Evolutionary conservation across 805 yeast species (phyloP), one percentile per base, ranked within the genome.

Genomic region (Candida nemodendra): DNA sequence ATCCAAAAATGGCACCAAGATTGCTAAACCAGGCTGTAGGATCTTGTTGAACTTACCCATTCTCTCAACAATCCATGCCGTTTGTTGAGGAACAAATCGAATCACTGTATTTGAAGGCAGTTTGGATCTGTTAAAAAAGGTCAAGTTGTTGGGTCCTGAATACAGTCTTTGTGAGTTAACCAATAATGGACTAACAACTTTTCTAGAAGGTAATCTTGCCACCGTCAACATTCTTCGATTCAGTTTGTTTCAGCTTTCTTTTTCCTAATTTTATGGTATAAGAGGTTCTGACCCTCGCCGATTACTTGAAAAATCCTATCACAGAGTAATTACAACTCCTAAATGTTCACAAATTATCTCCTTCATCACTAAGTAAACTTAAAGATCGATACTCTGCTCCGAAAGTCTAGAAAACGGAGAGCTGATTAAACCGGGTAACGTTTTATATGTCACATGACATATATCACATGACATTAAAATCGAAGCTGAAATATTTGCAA

Each of bases 61-160:
- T 45, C 95, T 69, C 61, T 86, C 95, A 14, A 86, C 95, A 14
- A 86, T 78, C 89, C 93, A 86, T 3, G 95, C 95, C 15, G 86
- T 81, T 61, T 86, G 95, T 59, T 87, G 95, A 2, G 95, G 95
- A 12, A 86, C 95, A 58, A 86, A 86, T 50, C 85, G 69, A 27
- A 84, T 61, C 4, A 84, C 61, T 2, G 93, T 84, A 61, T 84
- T 84, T 13, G 87, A 66, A n/a, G 95, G 95, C 36, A 83, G 62
- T 39, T 73, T 66, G 33, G 56, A 41, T 30, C 38, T 44, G 34
- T 53, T 53, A 45, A 56, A 56, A 39, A 45, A 56, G 37, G 53
- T 56, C 27, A 56, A 40, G 27, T 46, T 51, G 25, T 42, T 45
- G 7, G 46, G 36, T 13, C 42, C 38, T 1, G 46, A 32, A 32